Base-by-base conservation (phyloP, 2,329 filamentous ascomycete genomes). In the Colletotrichum sp. region DNA sequence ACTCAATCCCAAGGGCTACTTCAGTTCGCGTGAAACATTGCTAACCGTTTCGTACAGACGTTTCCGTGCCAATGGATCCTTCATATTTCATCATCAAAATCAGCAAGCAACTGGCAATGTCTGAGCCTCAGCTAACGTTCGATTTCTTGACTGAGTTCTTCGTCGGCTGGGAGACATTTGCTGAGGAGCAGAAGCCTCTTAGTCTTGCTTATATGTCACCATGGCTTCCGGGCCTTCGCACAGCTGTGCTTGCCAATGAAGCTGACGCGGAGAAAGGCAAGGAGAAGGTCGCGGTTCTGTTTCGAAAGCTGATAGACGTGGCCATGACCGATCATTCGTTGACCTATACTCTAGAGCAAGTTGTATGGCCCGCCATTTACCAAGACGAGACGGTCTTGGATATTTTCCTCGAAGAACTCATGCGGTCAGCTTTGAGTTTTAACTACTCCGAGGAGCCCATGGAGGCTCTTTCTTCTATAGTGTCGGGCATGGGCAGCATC, bases 61-160 rank as follows among this genome's bases (percentile, higher is more conserved):
- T 93, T 7, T 90, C 89, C 64, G 89, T 94, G 70, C 93, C 93
- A 1, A 82, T 91, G 52, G 91, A 93, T 76, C 89, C 92, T 3
- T 91, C 91, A 5, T 87, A 88, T 28, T 93, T 94, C 80, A 91
- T 94, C 56, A 85, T 94, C 78, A 89, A 89, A 62, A 92, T 94
- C 62, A 94, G 93, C 84, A 89, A 89, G 79, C 89, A 91, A 76
- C 85, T 94, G 18, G 92, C 93, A 10, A 83, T 86, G 34, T 89
- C 91, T 25, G 92, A 94, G 79, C 91, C 93, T 27, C 92, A 93
- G 78, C 86, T 94, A 9, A 94, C 93, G 1, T 89, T 89, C 9
- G 93, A 94, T 79, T 94, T 94, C 79, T 80, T 94, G 52, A 93
- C 92, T n/a, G 93, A 94, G 79, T 94, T 94, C 80, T 94, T 94